These are phyloP conservation scores for Penicillium decumbens DNA, from an alignment of 2,329 filamentous ascomycete species.

Conservation along the genomic window DNA sequence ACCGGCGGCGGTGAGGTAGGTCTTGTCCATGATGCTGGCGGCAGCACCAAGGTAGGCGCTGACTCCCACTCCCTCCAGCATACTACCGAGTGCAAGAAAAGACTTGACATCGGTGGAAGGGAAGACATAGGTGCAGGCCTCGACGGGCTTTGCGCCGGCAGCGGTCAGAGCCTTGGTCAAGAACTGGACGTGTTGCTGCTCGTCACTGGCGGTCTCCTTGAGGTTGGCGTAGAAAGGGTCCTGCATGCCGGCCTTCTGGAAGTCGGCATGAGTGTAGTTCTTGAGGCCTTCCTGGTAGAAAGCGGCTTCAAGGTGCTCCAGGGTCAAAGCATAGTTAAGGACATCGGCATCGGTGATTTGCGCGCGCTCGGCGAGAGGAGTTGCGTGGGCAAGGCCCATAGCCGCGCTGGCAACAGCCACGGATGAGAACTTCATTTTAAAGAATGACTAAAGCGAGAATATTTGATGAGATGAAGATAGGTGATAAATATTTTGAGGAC, in stretches of 20 bases:
- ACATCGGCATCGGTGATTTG: constrained; percentile 8
- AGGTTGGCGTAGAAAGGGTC: constrained; percentile 56
- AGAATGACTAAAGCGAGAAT: not conserved
- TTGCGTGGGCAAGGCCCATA: not conserved
- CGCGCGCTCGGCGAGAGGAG: not conserved
- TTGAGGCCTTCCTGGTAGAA: constrained; percentile 60
- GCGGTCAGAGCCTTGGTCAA: constrained; percentile 46
- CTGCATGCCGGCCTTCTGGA: constrained; percentile 50
- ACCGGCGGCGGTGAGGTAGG: constrained; percentile 58
- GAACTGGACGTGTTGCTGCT: constrained; percentile 55
- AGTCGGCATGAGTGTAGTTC: constrained; percentile 54
- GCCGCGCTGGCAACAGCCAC: not conserved
- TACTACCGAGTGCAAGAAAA: constrained; percentile 49
- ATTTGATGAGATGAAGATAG: not conserved
- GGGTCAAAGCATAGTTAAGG: constrained; percentile 27
- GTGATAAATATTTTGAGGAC: not conserved
- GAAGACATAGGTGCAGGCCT: constrained; percentile 56
- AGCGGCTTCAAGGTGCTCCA: constrained; percentile 56
- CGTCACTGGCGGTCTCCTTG: constrained; percentile 54
- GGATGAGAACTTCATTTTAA: not conserved
- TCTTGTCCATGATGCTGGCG: constrained; percentile 52
- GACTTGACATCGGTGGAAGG: constrained; percentile 44
- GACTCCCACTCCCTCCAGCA: constrained; percentile 55
- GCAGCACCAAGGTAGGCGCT: constrained; percentile 61
- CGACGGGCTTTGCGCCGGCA: constrained; percentile 49